phyloP scores from a whole-genome alignment of 2,329 filamentous ascomycete genomes.

The Macrophomina tecta region DNA sequence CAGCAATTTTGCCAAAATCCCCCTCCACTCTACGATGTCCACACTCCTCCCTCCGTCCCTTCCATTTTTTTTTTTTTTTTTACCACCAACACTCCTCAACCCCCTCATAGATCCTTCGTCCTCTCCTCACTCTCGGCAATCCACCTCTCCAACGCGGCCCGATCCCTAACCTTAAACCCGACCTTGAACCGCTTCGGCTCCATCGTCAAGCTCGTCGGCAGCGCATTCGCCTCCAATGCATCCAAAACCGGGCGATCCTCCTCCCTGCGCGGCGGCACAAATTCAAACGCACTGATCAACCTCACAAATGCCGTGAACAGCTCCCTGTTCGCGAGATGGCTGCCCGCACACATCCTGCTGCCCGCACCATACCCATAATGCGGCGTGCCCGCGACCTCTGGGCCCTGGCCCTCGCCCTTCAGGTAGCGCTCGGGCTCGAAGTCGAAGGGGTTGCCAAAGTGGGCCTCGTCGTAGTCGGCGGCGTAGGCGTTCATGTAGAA shows the following conservation, averaged over 20 bases:
- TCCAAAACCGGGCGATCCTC: constrained; percentile 52
- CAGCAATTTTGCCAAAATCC: no score
- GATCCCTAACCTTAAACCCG: constrained; percentile 53
- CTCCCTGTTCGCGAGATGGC: constrained; percentile 51
- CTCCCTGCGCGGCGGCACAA: constrained; percentile 48
- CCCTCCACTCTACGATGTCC: no score
- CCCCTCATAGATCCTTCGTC: constrained; percentile 45
- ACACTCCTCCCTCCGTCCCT: no score
- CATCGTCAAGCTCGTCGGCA: constrained; percentile 56
- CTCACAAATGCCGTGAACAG: constrained; percentile 55
- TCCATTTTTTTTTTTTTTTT: no score
- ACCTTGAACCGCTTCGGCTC: constrained; percentile 60
- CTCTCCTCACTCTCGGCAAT: constrained; percentile 54
- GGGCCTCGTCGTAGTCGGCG: constrained; percentile 72
- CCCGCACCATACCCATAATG: constrained; percentile 58
- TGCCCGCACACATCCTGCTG: constrained; percentile 54
- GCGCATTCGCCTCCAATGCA: constrained; percentile 52
- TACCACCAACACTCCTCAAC: not conserved
- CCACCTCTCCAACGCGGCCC: constrained; percentile 51
- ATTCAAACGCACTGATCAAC: constrained; percentile 55
- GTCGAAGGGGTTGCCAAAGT: constrained; percentile 67
- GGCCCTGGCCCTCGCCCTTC: constrained; percentile 37
- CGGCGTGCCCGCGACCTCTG: constrained; percentile 53
- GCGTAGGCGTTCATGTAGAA: constrained; percentile 84
- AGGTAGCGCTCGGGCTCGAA: constrained; percentile 78